A percentile compares a stretch with the other conserved stretches of the same genome.
Evolutionary conservation across 1,284 basidiomycete species (phyloP).

Genomic region (Lentinula novae-zelandiae): DNA sequence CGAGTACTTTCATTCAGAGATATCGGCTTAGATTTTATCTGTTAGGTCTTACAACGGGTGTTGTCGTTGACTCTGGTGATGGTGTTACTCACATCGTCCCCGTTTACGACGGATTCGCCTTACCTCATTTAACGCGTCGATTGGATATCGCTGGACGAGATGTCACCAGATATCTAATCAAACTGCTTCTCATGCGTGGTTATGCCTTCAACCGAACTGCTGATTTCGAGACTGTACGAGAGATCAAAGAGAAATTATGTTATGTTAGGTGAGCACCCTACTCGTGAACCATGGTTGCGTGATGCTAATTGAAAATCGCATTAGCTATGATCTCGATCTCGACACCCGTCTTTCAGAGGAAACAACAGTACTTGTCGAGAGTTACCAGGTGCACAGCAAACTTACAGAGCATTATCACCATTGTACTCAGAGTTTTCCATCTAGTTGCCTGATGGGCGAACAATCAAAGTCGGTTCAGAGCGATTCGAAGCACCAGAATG

Average conservation of each 20-base stretch:
- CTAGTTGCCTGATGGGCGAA: constrained; percentile 93
- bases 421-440: constrained; percentile 27
- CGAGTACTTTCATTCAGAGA: not conserved
- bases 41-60: constrained; percentile 92
- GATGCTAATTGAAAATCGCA: not conserved
- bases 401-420: not conserved
- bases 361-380: constrained; percentile 95
- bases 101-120: constrained; percentile 94
- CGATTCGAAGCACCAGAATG: constrained; percentile 99
- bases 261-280: constrained; percentile 79
- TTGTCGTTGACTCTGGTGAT: constrained; percentile 98
- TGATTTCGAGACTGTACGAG: constrained; percentile 97
- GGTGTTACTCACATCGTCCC: constrained; percentile 99
- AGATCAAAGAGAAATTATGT: constrained; percentile 99
- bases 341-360: constrained; percentile 95
- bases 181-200: constrained; percentile 95
- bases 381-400: constrained; percentile 72
- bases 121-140: constrained; percentile 92
- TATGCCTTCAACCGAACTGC: constrained; percentile 99
- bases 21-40: not conserved
- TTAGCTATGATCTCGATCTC: constrained; percentile 90
- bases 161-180: constrained; percentile 98
- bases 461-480: constrained; percentile 97
- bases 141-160: constrained; percentile 98
- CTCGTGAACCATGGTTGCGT: not conserved